A percentile compares a stretch with the other conserved stretches of the same genome.
These are phyloP conservation scores for Effrenium voratum DNA, from an alignment of 73 alveolate genomes.

Conservation along the genomic window DNA sequence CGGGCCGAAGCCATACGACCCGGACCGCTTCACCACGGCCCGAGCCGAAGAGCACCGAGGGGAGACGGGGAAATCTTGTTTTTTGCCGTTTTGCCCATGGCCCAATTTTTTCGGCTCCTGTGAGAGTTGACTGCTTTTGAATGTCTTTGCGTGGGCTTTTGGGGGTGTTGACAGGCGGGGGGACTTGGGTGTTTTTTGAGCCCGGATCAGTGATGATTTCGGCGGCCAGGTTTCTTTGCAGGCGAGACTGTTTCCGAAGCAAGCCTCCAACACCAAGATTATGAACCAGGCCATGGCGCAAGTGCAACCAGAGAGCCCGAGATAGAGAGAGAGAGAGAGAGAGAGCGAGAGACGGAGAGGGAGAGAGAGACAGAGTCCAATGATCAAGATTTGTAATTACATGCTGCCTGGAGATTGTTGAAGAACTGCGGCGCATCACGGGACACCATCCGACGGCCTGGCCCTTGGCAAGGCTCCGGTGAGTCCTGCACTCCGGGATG, in stretches of 20 bases:
- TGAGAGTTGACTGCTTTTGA: not conserved
- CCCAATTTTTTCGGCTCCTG: too few species aligned
- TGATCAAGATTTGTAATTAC: not conserved
- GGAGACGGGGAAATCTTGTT: too few species aligned
- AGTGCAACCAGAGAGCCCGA: too few species aligned
- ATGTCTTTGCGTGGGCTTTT: not conserved
- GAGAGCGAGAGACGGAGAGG: too few species aligned
- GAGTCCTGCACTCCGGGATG: not conserved
- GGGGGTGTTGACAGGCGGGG: not conserved
- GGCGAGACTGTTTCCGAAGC: slow-evolving; percentile 31
- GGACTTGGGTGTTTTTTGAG: not conserved
- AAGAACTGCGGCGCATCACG: slow-evolving; percentile 68
- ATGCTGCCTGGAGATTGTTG: not conserved
- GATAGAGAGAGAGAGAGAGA: too few species aligned
- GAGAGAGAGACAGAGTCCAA: too few species aligned
- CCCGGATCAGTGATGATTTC: not conserved
- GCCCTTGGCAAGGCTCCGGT: not conserved
- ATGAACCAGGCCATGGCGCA: slow-evolving; percentile 54
- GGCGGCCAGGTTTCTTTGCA: slow-evolving; percentile 49
- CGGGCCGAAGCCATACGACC: slow-evolving; percentile 77
- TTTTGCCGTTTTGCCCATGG: too few species aligned
- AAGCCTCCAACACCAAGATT: slow-evolving; percentile 91
- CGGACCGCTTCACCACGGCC: slow-evolving; percentile 74
- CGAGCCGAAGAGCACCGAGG: not conserved
- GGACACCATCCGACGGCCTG: slow-evolving; percentile 43